Conservation (phyloP, 2,329 filamentous ascomycete species). For the Cladophialophora exuberans region DNA sequence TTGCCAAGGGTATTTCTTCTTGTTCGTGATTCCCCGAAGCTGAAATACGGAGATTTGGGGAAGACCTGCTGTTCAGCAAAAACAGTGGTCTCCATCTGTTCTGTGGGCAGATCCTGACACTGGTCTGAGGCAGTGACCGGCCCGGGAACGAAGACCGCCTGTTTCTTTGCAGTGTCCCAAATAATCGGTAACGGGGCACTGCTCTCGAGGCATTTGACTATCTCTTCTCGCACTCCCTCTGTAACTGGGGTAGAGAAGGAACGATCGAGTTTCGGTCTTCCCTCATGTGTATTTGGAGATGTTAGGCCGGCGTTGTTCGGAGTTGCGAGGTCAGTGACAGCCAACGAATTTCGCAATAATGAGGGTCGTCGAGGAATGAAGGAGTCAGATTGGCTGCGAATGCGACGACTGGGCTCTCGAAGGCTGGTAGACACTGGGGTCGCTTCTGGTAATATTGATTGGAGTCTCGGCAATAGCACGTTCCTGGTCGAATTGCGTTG, state of each 20-base stretch:
- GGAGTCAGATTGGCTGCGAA: slow-evolving; percentile 1
- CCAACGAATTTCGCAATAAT: neutral
- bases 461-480: too few species aligned
- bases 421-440: too few species aligned
- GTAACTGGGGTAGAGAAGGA: neutral
- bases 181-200: neutral
- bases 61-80: neutral
- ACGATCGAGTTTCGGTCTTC: neutral
- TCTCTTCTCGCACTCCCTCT: neutral
- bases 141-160: neutral
- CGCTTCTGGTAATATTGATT: too few species aligned
- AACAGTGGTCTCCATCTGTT: neutral
- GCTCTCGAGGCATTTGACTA: neutral
- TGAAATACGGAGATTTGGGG: too few species aligned
- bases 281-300: neutral
- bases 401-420: neutral
- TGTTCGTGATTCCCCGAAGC: too few species aligned
- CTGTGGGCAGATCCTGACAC: neutral
- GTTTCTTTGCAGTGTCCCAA: slow-evolving; percentile 1
- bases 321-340: neutral
- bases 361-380: neutral
- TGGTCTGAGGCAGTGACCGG: neutral
- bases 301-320: neutral
- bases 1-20: too few species aligned
- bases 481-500: too few species aligned